Evolutionary conservation across 805 yeast genomes (phyloP), one percentile per base, ranked within the genome.

Genomic region (Candida adriatica): DNA sequence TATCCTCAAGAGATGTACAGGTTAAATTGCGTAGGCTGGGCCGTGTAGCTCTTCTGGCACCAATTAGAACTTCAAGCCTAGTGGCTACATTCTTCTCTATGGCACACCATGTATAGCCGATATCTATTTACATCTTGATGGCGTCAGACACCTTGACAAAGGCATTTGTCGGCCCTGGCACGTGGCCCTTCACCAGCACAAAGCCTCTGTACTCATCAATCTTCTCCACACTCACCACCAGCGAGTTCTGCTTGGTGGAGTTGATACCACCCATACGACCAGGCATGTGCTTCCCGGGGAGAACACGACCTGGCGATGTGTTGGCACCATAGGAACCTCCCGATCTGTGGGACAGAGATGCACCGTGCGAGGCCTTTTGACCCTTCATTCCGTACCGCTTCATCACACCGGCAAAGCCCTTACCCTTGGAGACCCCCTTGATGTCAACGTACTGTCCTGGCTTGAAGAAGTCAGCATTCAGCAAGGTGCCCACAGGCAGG

Each of bases 331-430:
- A 87, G 19, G 96, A 88, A 72, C 98, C 98, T 49, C 94, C 95
- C 36, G 87, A 78, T 70, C 98, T 81, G 58, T 92, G 97, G 22
- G 90, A 80, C 30, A 73, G 66, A 18, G 98, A 85, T 16, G 84
- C 88, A 81, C 98, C 98, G 59, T 92, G 98, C 1, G 96, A 70
- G 6, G 96, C 96, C 26, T 75, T 73, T 58, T 83, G 73, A 69
- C 98, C 98, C 27, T 64, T 65, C 62, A 90, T 92, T 9, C 85
- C 83, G 67, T 81, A 82, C 61, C 95, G 78, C 58, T 90, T 90
- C 96, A 92, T 92, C 16, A 90, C 97, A 75, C 98, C 98, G 15
- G 88, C 85, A 56, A 86, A 86, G 8, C 98, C 98, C 60, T 92
- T 92, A 61, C 98, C 98, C 56, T 86, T 90, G 31, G 88, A 68